Conservation (phyloP, 148 eudicot genomes). For the Persicaria maculosa region DNA sequence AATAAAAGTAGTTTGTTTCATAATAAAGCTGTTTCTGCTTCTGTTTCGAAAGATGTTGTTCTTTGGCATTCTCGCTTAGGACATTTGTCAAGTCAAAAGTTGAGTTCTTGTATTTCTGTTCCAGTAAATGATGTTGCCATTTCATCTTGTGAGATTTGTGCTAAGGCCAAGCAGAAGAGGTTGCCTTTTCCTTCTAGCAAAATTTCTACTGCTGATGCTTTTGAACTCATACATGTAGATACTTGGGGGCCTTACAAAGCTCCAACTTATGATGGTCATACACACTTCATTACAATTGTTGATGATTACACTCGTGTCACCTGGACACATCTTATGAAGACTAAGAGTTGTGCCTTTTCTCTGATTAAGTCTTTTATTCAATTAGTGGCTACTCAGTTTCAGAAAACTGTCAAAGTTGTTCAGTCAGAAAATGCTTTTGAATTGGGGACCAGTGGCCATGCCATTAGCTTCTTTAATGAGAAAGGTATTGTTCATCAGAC, state of each 20-base stretch:
- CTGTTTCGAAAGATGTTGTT: no score
- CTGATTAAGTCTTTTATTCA: not conserved
- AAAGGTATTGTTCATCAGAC: not conserved
- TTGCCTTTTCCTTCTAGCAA: not conserved
- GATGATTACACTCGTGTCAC: not conserved
- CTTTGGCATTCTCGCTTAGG: no score
- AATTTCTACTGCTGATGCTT: not conserved
- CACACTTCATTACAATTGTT: not conserved
- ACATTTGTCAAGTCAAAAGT: no score
- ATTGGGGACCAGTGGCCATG: not conserved
- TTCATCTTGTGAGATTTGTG: not conserved
- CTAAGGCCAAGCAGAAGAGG: not conserved
- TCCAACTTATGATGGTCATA: not conserved
- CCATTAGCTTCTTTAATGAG: not conserved
- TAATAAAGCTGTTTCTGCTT: no score
- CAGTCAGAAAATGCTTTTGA: not conserved
- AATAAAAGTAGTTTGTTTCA: no score
- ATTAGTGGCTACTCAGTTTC: not conserved
- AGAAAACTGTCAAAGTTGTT: no score
- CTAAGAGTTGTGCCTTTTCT: not conserved
- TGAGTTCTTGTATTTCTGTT: no score
- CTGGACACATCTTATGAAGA: not conserved
- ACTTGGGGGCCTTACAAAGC: not conserved
- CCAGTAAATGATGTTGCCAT: no score
- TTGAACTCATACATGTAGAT: not conserved